Evolutionary conservation across 495 filamentous ascomycete species (phyloP), one percentile per base, ranked within the genome.

Genomic region (Lophiotrema nucula): DNA sequence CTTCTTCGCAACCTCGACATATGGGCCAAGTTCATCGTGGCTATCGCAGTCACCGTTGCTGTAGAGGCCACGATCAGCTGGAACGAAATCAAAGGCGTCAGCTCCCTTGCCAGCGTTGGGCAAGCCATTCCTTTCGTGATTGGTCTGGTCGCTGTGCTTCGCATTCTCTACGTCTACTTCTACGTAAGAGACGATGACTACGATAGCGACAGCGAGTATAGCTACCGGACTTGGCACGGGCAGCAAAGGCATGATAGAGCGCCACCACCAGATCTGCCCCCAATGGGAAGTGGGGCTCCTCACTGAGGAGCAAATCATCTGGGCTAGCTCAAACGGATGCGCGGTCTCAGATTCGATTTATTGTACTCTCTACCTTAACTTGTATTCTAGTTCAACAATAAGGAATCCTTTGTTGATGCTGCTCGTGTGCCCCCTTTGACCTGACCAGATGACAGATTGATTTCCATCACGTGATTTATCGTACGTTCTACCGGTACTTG

Each of bases 11-110:
- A 53, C 31, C 23, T 74, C 16, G 64, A 74, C 24, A 62, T 58
- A 4, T 49, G 69, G 11, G 53, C 63, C 58, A 64, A 68, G 44
- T 37, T 74, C 15, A 19, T 60, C 28, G 62, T 72, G 18, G 67
- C 68, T 11, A 43, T 59, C 26, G 42, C 65, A 22, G 49, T 73
- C 24, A 61, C 73, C 19, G 42, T 61, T 10, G 75, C 72, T 12
- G 68, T 69, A 21, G 75, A 78, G 52, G 63, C 74, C 3, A 70
- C 72, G 2, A 73, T 78, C 26, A 13, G 39, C 4, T 78, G 74
- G 73, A 73, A 78, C 64, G 28, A 65, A 10, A 66, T 68, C 39
- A 46, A 16, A 39, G 56, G 62, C 5, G 65, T 71, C 6, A 48
- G 58, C 37, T 54, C 55, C 12, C 42, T 70, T n/a, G 62, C 57